Evolutionary conservation across 2,329 filamentous ascomycete species (phyloP), one percentile per base, ranked within the genome.

Genomic region (Phaeosphaeria sp.): DNA sequence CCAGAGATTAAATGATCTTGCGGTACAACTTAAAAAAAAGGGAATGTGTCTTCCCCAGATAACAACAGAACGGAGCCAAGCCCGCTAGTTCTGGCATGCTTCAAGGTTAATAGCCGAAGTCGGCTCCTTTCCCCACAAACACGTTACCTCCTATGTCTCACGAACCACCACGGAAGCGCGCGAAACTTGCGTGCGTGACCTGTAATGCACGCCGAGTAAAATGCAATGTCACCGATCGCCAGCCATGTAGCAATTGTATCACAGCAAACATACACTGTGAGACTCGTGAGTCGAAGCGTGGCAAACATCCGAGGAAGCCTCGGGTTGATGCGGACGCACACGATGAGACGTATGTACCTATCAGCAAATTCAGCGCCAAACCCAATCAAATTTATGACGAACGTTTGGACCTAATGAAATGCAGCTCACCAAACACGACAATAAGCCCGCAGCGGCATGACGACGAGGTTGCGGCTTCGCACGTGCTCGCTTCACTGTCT

Each of bases 201-300:
- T 82, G 80, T 59, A 81, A 82, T 56, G 68, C 77, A n/a, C 77
- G 79, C 30, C 74, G 79, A 33, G 79, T 82, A 36, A 79, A 79
- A 52, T 82, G 80, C 60, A 77, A 82, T 69, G 80, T 81, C n/a
- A 72, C 78, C 13, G 78, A 81, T 44, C 69, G 66, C 54, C 79
- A 74, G n/a, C 79, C 79, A 6, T 82, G 79, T 58, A 67, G 71
- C 39, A 81, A 81, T 54, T 82, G 80, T 54, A 63, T 72, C 30
- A 59, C 73, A 4, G 72, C 72, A 50, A 73, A 75, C 49, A 66
- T 76, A 2, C 55, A 71, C 10, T 82, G 79, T 60, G 78, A 81
- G 62, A 67, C 80, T 47, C 75, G 79, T 22, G 66, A 78, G 27
- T 81, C 79, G 1, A 73, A 75, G 52, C 72, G 79, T 44, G 80